Evolutionary conservation across 2,329 filamentous ascomycete species (phyloP).

Genomic region (Alternaria metachromatica): DNA sequence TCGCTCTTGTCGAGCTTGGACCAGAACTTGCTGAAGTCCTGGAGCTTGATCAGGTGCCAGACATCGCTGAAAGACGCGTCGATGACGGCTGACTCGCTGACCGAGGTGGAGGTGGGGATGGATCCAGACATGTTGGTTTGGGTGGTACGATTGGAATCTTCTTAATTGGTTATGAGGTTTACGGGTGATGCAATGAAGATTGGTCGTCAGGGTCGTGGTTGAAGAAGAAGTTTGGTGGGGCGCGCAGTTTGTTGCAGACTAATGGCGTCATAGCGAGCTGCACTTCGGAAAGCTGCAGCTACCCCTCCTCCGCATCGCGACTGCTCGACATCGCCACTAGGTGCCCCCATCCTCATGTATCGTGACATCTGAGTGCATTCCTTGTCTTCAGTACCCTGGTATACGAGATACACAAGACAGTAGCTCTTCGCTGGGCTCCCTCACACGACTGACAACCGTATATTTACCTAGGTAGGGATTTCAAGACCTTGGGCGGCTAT

Average conservation of each 20-base stretch:
- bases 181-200: background rate
- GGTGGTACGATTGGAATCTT: slow-evolving; percentile 10
- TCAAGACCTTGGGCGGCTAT: background rate
- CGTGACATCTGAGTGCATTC: background rate
- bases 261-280: slow-evolving; percentile 23
- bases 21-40: slow-evolving; percentile 73
- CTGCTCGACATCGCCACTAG: slow-evolving; percentile 22
- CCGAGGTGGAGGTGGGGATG: slow-evolving; percentile 71
- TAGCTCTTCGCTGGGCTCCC: background rate
- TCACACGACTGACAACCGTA: background rate
- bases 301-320: slow-evolving; percentile 34
- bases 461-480: background rate
- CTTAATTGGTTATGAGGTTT: background rate
- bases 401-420: background rate
- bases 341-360: slow-evolving; percentile 3
- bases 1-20: slow-evolving; percentile 66
- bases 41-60: slow-evolving; percentile 78
- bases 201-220: slow-evolving; percentile 6
- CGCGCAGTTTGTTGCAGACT: slow-evolving; percentile 16
- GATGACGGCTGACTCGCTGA: slow-evolving; percentile 72
- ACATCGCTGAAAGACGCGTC: slow-evolving; percentile 69
- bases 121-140: slow-evolving; percentile 31
- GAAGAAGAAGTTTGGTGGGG: slow-evolving; percentile 25
- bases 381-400: background rate
- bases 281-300: slow-evolving; percentile 21